Percentiles rank a stretch among this genome's conserved stretches.
Evolutionary conservation across 768 basidiomycete genomes (phyloP).

Genomic region (Suillus fuscotomentosus): DNA sequence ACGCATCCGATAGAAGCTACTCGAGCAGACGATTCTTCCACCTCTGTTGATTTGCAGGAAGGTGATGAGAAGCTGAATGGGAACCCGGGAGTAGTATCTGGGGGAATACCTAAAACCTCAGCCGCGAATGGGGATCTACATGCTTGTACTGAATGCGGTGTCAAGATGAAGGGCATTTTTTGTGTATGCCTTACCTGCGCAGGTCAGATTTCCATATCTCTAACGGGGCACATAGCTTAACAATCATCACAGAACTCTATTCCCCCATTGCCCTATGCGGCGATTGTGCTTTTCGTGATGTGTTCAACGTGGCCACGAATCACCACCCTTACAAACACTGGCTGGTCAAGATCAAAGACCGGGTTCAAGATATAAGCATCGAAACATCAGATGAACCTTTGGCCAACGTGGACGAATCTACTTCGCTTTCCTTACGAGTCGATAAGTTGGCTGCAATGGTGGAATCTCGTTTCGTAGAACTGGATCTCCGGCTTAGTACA

Average conservation of each 20-base stretch:
- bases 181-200: not conserved
- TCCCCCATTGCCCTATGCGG: not conserved
- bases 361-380: not conserved
- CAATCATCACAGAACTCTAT: not conserved
- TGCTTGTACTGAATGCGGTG: not conserved
- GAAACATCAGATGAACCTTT: not conserved
- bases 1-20: not conserved
- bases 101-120: not conserved
- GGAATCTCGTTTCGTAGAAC: not conserved
- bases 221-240: not conserved
- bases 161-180: not conserved
- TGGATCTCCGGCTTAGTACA: not conserved
- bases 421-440: not conserved
- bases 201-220: not conserved
- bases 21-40: not conserved
- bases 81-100: not conserved
- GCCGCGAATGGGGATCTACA: not conserved
- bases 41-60: not conserved
- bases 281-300: not conserved
- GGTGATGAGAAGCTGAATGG: not conserved
- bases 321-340: not conserved
- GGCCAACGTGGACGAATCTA: not conserved
- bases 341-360: not conserved
- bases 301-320: not conserved
- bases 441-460: not conserved